These are phyloP conservation scores for Saturnispora sekii DNA, from an alignment of 805 yeast species.

Conservation along the genomic window DNA sequence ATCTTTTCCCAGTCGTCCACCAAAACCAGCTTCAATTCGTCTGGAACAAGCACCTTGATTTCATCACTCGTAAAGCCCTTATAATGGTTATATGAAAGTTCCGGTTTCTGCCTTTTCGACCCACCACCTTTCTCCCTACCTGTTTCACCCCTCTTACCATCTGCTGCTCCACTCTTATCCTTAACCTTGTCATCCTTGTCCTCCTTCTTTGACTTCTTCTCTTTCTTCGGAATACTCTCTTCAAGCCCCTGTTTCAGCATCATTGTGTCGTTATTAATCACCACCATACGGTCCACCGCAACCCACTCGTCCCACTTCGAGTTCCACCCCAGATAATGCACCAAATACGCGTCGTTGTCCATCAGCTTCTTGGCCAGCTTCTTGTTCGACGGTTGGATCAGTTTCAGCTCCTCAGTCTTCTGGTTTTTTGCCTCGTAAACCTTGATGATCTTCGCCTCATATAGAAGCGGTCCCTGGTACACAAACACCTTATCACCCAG, in stretches of 20 bases:
- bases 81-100: not conserved
- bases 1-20: constrained; percentile 93
- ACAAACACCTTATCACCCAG: constrained; percentile 46
- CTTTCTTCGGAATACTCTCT: constrained; percentile 31
- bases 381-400: constrained; percentile 21
- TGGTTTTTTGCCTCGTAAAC: constrained; percentile 46
- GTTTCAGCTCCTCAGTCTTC: constrained; percentile 32
- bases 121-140: no score
- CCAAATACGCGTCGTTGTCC: constrained; percentile 34
- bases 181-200: not conserved
- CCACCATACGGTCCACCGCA: constrained; percentile 53
- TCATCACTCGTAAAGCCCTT: constrained; percentile 26
- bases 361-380: constrained; percentile 16
- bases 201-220: constrained; percentile 3
- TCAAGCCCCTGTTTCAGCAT: constrained; percentile 51
- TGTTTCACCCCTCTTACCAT: not conserved
- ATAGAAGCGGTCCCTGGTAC: constrained; percentile 82
- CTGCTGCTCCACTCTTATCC: not conserved
- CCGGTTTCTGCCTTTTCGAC: not conserved
- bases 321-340: constrained; percentile 96
- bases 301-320: constrained; percentile 98
- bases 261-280: constrained; percentile 58
- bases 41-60: constrained; percentile 51
- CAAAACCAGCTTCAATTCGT: constrained; percentile 54
- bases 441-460: constrained; percentile 75